These are phyloP conservation scores for Fraxinus baroniana DNA, from an alignment of 305 asterid genomes.

Conservation along the genomic window DNA sequence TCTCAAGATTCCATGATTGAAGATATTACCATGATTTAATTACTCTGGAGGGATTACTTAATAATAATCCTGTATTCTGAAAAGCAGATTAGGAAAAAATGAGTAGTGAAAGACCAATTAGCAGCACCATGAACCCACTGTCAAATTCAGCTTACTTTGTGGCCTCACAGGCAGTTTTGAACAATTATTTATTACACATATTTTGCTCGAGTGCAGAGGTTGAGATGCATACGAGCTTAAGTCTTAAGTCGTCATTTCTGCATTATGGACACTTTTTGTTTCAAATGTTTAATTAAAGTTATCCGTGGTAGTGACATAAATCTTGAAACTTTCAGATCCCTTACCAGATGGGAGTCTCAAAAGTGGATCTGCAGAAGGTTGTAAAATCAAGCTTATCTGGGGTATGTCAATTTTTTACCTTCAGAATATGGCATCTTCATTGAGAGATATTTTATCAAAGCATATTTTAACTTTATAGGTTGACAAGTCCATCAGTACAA, in stretches of 20 bases:
- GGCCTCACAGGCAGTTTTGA: neutral
- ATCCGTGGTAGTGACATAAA: constrained; percentile 23
- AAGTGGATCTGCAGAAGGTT: constrained; percentile 89
- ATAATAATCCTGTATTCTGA: neutral
- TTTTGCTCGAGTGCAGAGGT: neutral
- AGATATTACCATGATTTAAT: neutral
- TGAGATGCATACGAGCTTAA: neutral
- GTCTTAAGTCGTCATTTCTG: neutral
- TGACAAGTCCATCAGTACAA: constrained; percentile 78
- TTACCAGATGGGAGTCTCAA: constrained; percentile 91
- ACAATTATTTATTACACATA: neutral
- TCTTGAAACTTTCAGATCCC: constrained; percentile 69
- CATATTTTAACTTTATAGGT: constrained; percentile 47
- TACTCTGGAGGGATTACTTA: neutral
- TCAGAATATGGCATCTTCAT: constrained; percentile 15
- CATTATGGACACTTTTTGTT: neutral
- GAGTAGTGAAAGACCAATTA: neutral
- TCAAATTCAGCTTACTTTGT: neutral
- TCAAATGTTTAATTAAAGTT: constrained; percentile 12
- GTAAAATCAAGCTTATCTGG: constrained; percentile 92
- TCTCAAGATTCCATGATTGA: neutral
- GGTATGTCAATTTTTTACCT: constrained; percentile 52
- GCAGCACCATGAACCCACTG: constrained; percentile 5
- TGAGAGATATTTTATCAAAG: constrained; percentile 14
- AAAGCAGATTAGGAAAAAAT: neutral